Evolutionary conservation across 2,329 filamentous ascomycete species (phyloP).

Genomic region (Magnaporthiopsis rhizophila): DNA sequence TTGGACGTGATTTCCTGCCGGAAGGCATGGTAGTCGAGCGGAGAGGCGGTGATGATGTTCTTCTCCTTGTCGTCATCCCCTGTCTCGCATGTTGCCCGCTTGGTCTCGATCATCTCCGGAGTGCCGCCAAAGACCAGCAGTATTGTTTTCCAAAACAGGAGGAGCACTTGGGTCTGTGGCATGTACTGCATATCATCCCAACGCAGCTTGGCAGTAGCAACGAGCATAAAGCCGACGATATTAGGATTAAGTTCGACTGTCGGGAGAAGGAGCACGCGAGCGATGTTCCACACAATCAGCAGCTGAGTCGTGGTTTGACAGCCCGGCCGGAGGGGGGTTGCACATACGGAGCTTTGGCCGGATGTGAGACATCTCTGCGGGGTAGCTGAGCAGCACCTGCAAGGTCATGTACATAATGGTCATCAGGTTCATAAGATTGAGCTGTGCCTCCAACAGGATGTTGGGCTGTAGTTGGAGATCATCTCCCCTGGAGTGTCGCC

Average conservation of each 20-base stretch:
- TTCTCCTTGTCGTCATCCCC: constrained; percentile 54
- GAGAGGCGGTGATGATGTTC: constrained; percentile 83
- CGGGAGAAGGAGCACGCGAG: constrained; percentile 4
- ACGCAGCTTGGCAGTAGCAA: constrained; percentile 58
- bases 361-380: constrained; percentile 37
- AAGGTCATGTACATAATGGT: constrained; percentile 30
- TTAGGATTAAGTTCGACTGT: constrained; percentile 54
- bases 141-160: constrained; percentile 88
- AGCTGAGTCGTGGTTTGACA: background rate
- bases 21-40: constrained; percentile 92
- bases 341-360: constrained; percentile 43
- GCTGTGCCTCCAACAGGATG: constrained; percentile 43
- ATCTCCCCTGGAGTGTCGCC: constrained; percentile 31
- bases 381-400: constrained; percentile 47
- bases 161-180: constrained; percentile 63
- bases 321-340: background rate
- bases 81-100: constrained; percentile 60
- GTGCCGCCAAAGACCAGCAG: constrained; percentile 79
- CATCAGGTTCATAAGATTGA: constrained; percentile 24
- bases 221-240: constrained; percentile 64
- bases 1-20: constrained; percentile 96
- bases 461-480: constrained; percentile 31
- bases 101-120: constrained; percentile 63
- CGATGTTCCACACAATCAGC: background rate
- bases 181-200: constrained; percentile 61